Evolutionary conservation across 108 stramenopile genomes (phyloP), one percentile per base, ranked within the genome.

Genomic region (Chaetoceros tenuissimus): DNA sequence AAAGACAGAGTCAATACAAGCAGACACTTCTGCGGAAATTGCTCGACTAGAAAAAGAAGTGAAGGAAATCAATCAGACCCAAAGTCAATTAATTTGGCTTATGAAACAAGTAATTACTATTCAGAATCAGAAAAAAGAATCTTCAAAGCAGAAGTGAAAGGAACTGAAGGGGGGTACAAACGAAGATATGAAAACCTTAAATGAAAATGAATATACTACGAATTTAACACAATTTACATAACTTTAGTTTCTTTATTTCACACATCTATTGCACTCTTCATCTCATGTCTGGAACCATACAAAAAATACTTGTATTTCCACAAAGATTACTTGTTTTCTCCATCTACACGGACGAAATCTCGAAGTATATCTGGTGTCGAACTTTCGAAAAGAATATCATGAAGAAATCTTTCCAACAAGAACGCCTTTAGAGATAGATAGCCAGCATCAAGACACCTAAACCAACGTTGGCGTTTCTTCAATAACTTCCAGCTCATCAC

Each of bases 351-450:
- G 0, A 87, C 83, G 61, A 91, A 91, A 8, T 91, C 89, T 31
- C 85, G 64, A 47, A 92, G 59, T 24, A 92, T 59, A 28, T 82
- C 73, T 2, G 86, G 86, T 43, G 67, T 73, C 3, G 84, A 80
- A 49, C 85, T 85, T 61, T 97, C 96, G 66, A 95, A 97, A 28
- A 97, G 64, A 34, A 94, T 79, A 54, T 97, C 96, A 63, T 97
- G 96, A 5, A 97, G 76, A 68, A 97, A 97, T 0, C 96, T 81
- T 55, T 97, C 94, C 10, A 97, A 74, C 44, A 97, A 72, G 58
- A 97, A 97, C n/a, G 87, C 90, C 71, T 97, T 97, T 46, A 97
- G 80, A 7, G 78, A 71, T 18, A 97, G 71, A 61, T 97, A 97
- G 20, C 92, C 93, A 28, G 86, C 77, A 66, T 97, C 96, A 43